phyloP scores from a whole-genome alignment of 2,329 filamentous ascomycete genomes.

The Rhynchosporium agropyri region DNA sequence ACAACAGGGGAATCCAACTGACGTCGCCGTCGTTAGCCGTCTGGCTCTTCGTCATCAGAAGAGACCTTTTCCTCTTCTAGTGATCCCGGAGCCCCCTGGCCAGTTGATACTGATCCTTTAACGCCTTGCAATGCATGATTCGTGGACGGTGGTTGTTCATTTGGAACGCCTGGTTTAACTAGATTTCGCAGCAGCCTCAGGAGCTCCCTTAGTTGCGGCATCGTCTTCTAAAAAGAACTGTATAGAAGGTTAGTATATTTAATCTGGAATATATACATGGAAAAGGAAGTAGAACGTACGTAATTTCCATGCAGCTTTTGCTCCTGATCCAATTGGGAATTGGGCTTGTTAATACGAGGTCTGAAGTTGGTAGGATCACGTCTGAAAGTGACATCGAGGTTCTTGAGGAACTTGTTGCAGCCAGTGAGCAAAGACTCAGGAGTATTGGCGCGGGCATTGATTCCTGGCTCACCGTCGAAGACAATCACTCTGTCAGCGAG shows the following conservation, averaged over 20 bases:
- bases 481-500: constrained; percentile 94
- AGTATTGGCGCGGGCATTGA: constrained; percentile 82
- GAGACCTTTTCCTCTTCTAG: constrained; percentile 57
- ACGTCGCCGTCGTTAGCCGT: constrained; percentile 61
- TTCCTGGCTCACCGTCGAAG: constrained; percentile 91
- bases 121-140: constrained; percentile 42
- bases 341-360: constrained; percentile 96
- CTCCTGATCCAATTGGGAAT: constrained; percentile 95
- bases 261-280: background rate
- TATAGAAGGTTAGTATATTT: constrained; percentile 26
- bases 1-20: constrained; percentile 63
- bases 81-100: constrained; percentile 39
- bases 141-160: constrained; percentile 44
- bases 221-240: constrained; percentile 95
- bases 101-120: constrained; percentile 38
- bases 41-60: constrained; percentile 68
- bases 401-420: constrained; percentile 96
- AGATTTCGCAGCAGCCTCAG: constrained; percentile 23
- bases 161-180: constrained; percentile 64
- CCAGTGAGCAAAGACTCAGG: constrained; percentile 90
- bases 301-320: constrained; percentile 94
- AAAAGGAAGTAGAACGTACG: constrained; percentile 54
- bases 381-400: constrained; percentile 96
- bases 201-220: constrained; percentile 44
- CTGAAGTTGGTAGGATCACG: constrained; percentile 95